These are phyloP conservation scores for Omphalea diandra DNA, from an alignment of 441 rosid species.

Conservation along the genomic window DNA sequence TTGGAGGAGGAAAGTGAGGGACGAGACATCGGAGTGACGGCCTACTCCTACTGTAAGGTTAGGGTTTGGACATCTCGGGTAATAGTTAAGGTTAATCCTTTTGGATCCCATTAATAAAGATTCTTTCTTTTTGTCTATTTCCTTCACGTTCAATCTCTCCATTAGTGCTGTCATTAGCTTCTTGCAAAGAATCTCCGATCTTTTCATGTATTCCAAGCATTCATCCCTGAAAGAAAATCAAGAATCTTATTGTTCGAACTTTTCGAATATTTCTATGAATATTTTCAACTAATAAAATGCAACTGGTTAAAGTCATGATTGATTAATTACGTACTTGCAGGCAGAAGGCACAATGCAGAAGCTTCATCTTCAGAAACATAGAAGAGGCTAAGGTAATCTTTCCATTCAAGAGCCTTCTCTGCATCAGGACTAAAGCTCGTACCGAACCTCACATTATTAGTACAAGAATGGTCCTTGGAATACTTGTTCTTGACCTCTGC, in stretches of 20 bases:
- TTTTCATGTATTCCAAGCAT: slow-evolving; percentile 26
- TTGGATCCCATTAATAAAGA: too few species aligned
- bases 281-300: neutral
- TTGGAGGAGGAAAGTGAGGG: too few species aligned
- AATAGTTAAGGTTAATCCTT: too few species aligned
- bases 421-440: slow-evolving; percentile 33
- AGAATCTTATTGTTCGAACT: neutral
- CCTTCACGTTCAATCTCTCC: slow-evolving; percentile 19
- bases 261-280: neutral
- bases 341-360: slow-evolving; percentile 25
- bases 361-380: slow-evolving; percentile 29
- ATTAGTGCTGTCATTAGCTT: slow-evolving; percentile 15
- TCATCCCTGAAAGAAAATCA: neutral
- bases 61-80: too few species aligned
- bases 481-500: slow-evolving; percentile 28
- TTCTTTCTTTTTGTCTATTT: slow-evolving; percentile 19
- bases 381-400: slow-evolving; percentile 32
- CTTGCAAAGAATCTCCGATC: slow-evolving; percentile 15
- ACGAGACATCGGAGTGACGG: slow-evolving; percentile 50
- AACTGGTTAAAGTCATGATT: neutral
- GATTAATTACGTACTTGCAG: slow-evolving; percentile 20
- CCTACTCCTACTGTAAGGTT: slow-evolving; percentile 37
- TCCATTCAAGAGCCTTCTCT: slow-evolving; percentile 37
- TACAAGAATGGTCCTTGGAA: slow-evolving; percentile 17
- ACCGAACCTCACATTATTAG: slow-evolving; percentile 21